Conservation (phyloP, 441 rosid species). For the Adansonia rubrostipa region DNA sequence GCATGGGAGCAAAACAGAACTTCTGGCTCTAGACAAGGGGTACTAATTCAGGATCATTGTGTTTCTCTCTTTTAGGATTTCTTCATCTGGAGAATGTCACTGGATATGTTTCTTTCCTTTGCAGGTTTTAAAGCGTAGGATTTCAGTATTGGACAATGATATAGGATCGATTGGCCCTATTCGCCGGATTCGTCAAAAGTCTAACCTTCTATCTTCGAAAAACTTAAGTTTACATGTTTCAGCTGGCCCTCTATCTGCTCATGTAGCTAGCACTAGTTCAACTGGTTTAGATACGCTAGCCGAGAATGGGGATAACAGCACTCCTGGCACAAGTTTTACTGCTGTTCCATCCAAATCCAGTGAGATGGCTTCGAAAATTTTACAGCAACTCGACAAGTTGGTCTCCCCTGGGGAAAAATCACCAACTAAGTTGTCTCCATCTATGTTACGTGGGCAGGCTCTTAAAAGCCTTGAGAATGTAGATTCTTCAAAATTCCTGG, state of each 20-base stretch:
- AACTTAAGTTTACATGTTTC: constrained; percentile 51
- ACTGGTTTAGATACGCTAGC: constrained; percentile 39
- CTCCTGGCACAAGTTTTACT: constrained; percentile 48
- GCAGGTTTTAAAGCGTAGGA: constrained; percentile 81
- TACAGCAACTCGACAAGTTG: constrained; percentile 69
- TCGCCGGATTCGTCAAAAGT: constrained; percentile 91
- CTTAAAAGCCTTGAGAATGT: constrained; percentile 77
- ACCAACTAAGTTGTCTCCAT: constrained; percentile 76
- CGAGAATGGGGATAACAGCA: constrained; percentile 46
- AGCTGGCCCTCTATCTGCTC: constrained; percentile 33
- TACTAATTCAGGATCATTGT: constrained; percentile 29
- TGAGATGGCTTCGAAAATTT: constrained; percentile 79
- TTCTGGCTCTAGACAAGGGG: constrained; percentile 70
- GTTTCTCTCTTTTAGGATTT: constrained; percentile 6
- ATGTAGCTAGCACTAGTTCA: constrained; percentile 35
- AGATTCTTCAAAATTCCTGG: constrained; percentile 61
- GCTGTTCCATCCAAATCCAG: constrained; percentile 77
- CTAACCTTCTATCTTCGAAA: constrained; percentile 57
- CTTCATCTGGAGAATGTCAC: neutral
- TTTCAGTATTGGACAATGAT: constrained; percentile 74
- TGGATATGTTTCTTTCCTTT: constrained; percentile 29
- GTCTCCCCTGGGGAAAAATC: constrained; percentile 74
- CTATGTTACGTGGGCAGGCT: constrained; percentile 78
- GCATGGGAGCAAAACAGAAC: constrained; percentile 50
- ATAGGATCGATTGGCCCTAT: constrained; percentile 79